Percentiles rank a stretch among this genome's conserved stretches.
Evolutionary conservation across 164 flowering plant species (phyloP).

Genomic region (Hamamelis virginiana): DNA sequence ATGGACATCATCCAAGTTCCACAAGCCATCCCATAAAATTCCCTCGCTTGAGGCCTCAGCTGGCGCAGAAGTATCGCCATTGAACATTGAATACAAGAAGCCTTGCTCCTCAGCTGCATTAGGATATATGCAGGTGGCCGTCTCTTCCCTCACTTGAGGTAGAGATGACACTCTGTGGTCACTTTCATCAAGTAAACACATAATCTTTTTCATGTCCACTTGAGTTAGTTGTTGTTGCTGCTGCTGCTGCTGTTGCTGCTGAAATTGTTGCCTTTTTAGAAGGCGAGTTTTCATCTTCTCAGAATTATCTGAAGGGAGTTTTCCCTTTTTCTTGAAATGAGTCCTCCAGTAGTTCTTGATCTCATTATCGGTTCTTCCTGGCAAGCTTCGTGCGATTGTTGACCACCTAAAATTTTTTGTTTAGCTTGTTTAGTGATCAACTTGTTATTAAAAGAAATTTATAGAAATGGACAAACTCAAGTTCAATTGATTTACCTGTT

Average conservation of each 20-base stretch:
- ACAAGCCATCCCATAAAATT: conserved; percentile 57
- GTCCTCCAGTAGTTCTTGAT: conserved; percentile 88
- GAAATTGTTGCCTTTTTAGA: conserved; percentile 53
- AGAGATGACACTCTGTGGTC: conserved; percentile 7
- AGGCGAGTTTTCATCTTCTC: conserved; percentile 46
- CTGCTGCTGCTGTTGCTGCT: conserved; percentile 38
- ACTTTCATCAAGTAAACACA: conserved; percentile 35
- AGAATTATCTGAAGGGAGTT: conserved; percentile 27
- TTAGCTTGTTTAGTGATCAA: not conserved
- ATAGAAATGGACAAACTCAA: too few species aligned
- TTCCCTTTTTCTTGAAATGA: conserved; percentile 66
- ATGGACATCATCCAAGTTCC: conserved; percentile 59
- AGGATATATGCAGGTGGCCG: conserved; percentile 13
- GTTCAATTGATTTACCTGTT: conserved; percentile 59
- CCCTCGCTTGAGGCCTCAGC: conserved; percentile 38
- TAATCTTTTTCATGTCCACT: conserved; percentile 40
- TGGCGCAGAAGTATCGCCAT: conserved; percentile 8
- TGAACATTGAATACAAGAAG: conserved; percentile 21
- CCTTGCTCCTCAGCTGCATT: conserved; percentile 30
- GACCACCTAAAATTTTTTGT: conserved; percentile 58
- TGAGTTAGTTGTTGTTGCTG: conserved; percentile 29
- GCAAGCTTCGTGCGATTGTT: conserved; percentile 67
- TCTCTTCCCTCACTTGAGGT: conserved; percentile 31
- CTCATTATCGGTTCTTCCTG: conserved; percentile 81
- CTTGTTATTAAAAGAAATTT: not conserved